Percentiles rank a stretch among this genome's conserved stretches.
These are phyloP conservation scores for Macroventuria anomochaeta DNA, from an alignment of 2,329 filamentous ascomycete species.

Conservation along the genomic window DNA sequence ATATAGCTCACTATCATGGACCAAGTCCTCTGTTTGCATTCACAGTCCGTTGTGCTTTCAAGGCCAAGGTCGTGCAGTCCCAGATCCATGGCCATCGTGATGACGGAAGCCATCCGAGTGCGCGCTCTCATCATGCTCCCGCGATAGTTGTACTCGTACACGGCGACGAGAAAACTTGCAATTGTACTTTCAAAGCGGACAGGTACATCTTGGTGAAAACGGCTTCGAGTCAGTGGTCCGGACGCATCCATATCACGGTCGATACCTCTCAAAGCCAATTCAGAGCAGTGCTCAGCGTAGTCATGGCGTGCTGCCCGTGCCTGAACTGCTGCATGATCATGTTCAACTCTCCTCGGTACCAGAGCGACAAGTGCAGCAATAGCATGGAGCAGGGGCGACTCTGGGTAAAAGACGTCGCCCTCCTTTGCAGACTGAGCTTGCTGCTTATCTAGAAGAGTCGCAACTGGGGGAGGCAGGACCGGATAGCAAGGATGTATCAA, in stretches of 20 bases:
- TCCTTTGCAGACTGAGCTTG: not conserved
- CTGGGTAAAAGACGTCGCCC: not conserved
- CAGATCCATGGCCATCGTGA: slow-evolving; percentile 12
- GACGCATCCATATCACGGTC: slow-evolving; percentile 9
- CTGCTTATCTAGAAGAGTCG: not conserved
- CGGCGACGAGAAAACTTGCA: slow-evolving; percentile 3
- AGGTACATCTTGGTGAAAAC: slow-evolving; percentile 5
- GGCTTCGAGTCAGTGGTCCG: not conserved
- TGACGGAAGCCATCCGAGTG: slow-evolving; percentile 10
- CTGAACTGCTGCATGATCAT: not conserved
- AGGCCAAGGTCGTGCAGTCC: not conserved
- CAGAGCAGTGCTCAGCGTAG: not conserved
- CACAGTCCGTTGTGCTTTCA: not conserved
- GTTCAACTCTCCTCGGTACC: not conserved
- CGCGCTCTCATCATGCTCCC: slow-evolving; percentile 9
- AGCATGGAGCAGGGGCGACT: slow-evolving; percentile 9
- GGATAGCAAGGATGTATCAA: slow-evolving; percentile 13
- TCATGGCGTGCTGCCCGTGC: not conserved
- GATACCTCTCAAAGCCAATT: not conserved
- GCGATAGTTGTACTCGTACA: slow-evolving; percentile 13
- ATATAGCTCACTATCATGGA: slow-evolving; percentile 4
- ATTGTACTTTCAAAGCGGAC: slow-evolving; percentile 6
- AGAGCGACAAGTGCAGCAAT: slow-evolving; percentile 1
- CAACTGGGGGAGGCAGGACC: slow-evolving; percentile 2
- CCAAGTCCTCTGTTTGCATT: slow-evolving; percentile 6